Percentiles rank a stretch among this genome's conserved stretches.
These are phyloP conservation scores for Apostasia ramifera DNA, from an alignment of 106 monocot species.

Conservation along the genomic window DNA sequence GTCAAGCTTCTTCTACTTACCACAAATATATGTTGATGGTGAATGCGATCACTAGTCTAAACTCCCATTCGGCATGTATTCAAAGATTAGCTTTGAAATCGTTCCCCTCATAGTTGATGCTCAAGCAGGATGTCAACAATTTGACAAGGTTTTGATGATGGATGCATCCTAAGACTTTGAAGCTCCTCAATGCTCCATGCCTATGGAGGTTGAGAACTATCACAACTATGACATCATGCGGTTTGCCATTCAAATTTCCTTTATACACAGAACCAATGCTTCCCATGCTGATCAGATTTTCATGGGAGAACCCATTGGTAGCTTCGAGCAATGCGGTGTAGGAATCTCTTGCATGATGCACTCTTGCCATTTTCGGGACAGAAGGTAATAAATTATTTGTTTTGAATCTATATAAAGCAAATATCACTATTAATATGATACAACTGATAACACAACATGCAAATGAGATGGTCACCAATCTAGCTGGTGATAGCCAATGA, in stretches of 20 bases:
- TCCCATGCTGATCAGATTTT: conserved; percentile 28
- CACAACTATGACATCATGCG: conserved; percentile 13
- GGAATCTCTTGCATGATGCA: conserved; percentile 6
- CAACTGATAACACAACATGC: not conserved
- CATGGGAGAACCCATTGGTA: conserved; percentile 23
- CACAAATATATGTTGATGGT: too few relatives aligned
- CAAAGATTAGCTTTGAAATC: conserved; percentile 32
- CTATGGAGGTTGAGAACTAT: conserved; percentile 33
- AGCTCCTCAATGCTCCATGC: conserved; percentile 33
- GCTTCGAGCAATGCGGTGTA: conserved; percentile 19
- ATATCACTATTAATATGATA: not conserved
- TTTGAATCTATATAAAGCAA: not conserved
- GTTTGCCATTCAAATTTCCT: not conserved
- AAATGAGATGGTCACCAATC: not conserved
- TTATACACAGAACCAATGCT: conserved; percentile 37
- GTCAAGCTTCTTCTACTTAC: not conserved
- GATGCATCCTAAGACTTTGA: conserved; percentile 20
- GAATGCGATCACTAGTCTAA: conserved; percentile 29
- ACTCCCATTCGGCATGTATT: conserved; percentile 32
- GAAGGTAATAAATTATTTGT: not conserved
- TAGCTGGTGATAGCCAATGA: not conserved
- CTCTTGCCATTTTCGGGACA: too few relatives aligned
- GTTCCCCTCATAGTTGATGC: conserved; percentile 12
- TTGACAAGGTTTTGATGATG: conserved; percentile 39
- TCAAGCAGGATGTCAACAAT: conserved; percentile 23